Percentiles rank a stretch among this genome's conserved stretches.
Conservation (phyloP, 108 stramenopile genomes). For the Skeletonema grethae region DNA sequence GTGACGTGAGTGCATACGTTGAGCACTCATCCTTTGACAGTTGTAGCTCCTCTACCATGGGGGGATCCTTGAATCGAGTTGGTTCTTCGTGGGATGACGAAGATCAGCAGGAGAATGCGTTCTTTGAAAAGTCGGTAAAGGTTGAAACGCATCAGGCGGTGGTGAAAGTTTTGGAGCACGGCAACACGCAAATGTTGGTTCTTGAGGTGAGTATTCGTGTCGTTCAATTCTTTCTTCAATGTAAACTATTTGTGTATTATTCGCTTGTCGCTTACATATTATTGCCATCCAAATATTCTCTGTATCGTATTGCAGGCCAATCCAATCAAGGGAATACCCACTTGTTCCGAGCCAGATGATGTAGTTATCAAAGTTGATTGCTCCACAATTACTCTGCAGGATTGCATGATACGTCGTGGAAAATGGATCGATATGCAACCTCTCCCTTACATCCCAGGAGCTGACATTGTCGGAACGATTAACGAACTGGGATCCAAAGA, state of each 20-base stretch:
- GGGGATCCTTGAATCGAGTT: neutral
- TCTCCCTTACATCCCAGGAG: conserved; percentile 61
- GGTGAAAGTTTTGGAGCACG: conserved; percentile 1
- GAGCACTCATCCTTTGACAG: neutral
- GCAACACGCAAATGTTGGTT: neutral
- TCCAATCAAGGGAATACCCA: neutral
- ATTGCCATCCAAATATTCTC: neutral
- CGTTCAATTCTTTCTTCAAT: neutral
- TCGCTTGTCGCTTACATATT: no score
- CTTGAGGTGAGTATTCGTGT: neutral
- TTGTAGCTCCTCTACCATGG: neutral
- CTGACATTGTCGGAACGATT: conserved; percentile 69
- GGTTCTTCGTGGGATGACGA: neutral
- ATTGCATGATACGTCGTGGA: conserved; percentile 71
- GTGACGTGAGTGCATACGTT: neutral
- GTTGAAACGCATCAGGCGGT: conserved; percentile 1
- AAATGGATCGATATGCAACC: conserved; percentile 50
- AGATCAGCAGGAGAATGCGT: neutral
- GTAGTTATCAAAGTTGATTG: conserved; percentile 18
- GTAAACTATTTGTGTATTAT: neutral
- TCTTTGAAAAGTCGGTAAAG: conserved; percentile 3
- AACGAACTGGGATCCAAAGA: conserved; percentile 41
- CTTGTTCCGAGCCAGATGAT: neutral
- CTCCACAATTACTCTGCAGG: conserved; percentile 64
- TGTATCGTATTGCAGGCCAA: neutral